phyloP scores from a whole-genome alignment of 2,329 filamentous ascomycete species.

The Apiospora pterosperma region DNA sequence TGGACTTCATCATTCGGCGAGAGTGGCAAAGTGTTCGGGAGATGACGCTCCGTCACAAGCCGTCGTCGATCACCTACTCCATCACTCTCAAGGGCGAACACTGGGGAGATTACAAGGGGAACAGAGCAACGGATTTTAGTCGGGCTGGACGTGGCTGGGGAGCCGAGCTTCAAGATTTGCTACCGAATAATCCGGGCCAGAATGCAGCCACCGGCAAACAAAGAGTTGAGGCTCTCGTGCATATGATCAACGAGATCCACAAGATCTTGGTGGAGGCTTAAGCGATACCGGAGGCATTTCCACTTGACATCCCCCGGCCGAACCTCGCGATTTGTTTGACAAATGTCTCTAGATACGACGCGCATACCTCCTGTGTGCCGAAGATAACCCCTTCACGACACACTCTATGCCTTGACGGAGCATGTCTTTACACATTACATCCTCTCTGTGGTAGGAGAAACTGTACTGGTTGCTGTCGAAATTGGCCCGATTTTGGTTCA shows the following conservation, averaged over 20 bases:
- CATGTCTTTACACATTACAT: not conserved
- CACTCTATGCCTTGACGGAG: not conserved
- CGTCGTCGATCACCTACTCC: slow-evolving; percentile 19
- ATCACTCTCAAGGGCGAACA: slow-evolving; percentile 26
- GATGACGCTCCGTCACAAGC: slow-evolving; percentile 10
- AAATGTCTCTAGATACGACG: not conserved
- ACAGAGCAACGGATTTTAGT: slow-evolving; percentile 4
- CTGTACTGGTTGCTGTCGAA: not conserved
- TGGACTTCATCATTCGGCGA: slow-evolving; percentile 33
- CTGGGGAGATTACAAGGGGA: slow-evolving; percentile 24
- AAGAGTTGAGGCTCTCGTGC: slow-evolving; percentile 7
- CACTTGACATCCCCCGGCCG: not conserved
- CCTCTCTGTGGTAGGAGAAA: not conserved
- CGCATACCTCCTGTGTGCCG: not conserved
- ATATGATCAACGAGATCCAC: slow-evolving; percentile 9
- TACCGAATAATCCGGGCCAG: slow-evolving; percentile 16
- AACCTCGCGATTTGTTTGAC: not conserved
- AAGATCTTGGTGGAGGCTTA: slow-evolving; percentile 8
- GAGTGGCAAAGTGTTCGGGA: slow-evolving; percentile 24
- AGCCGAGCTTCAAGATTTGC: slow-evolving; percentile 19
- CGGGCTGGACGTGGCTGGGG: slow-evolving; percentile 19
- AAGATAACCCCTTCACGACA: slow-evolving; percentile 23
- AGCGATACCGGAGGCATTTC: slow-evolving; percentile 23
- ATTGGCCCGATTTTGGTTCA: not conserved
- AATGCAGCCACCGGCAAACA: slow-evolving; percentile 15